Evolutionary conservation across 2,329 filamentous ascomycete genomes (phyloP).

Genomic region (Epichloe typhina): DNA sequence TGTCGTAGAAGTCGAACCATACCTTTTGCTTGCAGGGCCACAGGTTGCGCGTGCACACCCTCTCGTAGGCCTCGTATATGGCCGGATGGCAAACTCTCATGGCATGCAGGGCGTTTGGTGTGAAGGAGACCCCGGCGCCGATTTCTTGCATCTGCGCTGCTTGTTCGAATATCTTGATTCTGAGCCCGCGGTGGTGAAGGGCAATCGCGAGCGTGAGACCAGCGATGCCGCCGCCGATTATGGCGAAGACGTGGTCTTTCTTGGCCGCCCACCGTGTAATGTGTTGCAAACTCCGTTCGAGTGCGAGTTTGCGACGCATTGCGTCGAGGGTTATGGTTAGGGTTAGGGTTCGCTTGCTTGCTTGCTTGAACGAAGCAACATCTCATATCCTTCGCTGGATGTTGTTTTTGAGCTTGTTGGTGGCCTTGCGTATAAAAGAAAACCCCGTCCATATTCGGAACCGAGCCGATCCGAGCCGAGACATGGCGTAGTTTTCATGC

Average conservation of each 20-base stretch:
- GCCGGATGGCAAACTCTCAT: slow-evolving; percentile 25
- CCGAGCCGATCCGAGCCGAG: neutral
- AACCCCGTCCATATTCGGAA: neutral
- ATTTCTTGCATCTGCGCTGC: slow-evolving; percentile 29
- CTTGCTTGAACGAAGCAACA: neutral
- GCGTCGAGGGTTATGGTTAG: no score
- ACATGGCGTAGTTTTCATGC: no score
- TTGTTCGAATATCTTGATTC: slow-evolving; percentile 34
- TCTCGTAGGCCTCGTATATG: slow-evolving; percentile 18
- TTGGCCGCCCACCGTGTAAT: no score
- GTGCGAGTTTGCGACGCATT: no score
- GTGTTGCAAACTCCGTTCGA: no score
- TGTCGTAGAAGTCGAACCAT: slow-evolving; percentile 9
- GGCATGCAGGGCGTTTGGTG: slow-evolving; percentile 35
- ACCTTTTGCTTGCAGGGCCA: slow-evolving; percentile 3
- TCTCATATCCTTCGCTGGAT: neutral
- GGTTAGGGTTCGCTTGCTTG: no score
- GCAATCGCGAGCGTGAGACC: slow-evolving; percentile 35
- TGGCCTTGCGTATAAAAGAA: no score
- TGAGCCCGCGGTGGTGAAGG: slow-evolving; percentile 28
- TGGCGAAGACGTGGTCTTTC: slow-evolving; percentile 16
- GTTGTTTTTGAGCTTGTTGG: neutral
- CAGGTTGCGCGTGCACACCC: slow-evolving; percentile 5
- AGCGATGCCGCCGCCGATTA: slow-evolving; percentile 39
- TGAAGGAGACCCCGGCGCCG: slow-evolving; percentile 39